These are phyloP conservation scores for Ophiostoma fasciatum DNA, from an alignment of 2,329 filamentous ascomycete genomes.

Conservation along the genomic window DNA sequence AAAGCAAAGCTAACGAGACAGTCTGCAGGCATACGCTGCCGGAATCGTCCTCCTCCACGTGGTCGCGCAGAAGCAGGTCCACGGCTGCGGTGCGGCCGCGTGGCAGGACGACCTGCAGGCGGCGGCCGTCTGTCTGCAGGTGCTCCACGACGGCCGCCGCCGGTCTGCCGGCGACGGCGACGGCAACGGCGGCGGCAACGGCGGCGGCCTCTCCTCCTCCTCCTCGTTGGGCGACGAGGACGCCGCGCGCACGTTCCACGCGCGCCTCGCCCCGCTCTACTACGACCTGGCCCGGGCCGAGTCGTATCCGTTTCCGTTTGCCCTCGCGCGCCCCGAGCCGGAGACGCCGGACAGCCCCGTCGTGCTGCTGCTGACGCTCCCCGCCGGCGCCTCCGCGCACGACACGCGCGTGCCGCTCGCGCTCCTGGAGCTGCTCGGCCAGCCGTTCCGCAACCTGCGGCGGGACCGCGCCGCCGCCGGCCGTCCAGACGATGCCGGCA, in stretches of 20 bases:
- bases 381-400: neutral
- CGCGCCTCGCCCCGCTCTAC: too few relatives aligned
- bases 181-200: too few relatives aligned
- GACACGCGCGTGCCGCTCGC: constrained; percentile 3
- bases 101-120: constrained; percentile 16
- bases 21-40: constrained; percentile 18
- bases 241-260: too few relatives aligned
- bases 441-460: constrained; percentile 7
- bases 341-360: too few relatives aligned
- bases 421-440: constrained; percentile 9
- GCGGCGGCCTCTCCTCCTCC: too few relatives aligned
- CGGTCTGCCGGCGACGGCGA: constrained; percentile 5
- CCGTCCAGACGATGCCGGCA: too few relatives aligned
- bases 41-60: constrained; percentile 18
- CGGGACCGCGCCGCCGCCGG: too few relatives aligned
- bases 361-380: constrained; percentile 6
- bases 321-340: too few relatives aligned
- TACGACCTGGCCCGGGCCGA: too few relatives aligned
- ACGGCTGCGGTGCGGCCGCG: constrained; percentile 11
- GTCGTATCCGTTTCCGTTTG: too few relatives aligned
- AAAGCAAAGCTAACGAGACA: too few relatives aligned
- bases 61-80: constrained; percentile 17
- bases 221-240: too few relatives aligned
- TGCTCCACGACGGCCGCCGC: constrained; percentile 8
- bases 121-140: constrained; percentile 14